Base-by-base conservation (phyloP, 495 filamentous ascomycete genomes). In the Hypoxylon cercidicola region DNA sequence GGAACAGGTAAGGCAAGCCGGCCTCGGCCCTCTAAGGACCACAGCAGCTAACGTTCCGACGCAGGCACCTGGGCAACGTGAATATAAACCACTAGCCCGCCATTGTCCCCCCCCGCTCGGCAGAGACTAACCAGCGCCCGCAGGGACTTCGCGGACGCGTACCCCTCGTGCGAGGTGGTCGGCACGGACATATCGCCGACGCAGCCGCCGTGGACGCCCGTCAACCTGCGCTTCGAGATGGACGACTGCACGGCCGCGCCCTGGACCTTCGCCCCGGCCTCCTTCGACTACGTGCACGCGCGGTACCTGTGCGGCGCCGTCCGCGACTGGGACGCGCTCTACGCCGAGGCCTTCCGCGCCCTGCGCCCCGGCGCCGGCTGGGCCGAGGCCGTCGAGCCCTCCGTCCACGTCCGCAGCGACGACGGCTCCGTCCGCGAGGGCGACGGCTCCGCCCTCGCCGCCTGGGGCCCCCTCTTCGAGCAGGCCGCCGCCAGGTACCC, bases 181-280 rank as follows among this genome's bases (percentile, higher is more conserved):
- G 89, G 88, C n/a, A 87, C 87, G n/a, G 89, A 91, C 66, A 75
- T 90, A 32, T 85, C 82, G 3, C 79, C 83, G 0, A 86, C 85
- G 50, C 84, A 87, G 60, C 80, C 82, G 0, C 51, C 64, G 18
- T 80, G 81, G 78, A 80, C 81, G 11, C 82, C 82, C 2, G 74
- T 78, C 19, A 85, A 85, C 66, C 74, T 82, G 16, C 68, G 73
- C 13, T 87, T 87, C 54, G 77, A 82, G 54, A 75, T 86, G 32
- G 82, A 86, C 55, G 84, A 85, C 62, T 64, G 55, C 49, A 68
- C 76, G 34, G 72, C 78, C 5, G 60, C 61, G 1, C 70, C 72
- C 5, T 85, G 82, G 82, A 75, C 74, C 40, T 83, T 78, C 64
- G 52, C 72, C 0, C 62, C 74, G 13, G 54, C 69, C 15, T 64